Evolutionary conservation across 1,139 yeast genomes (phyloP).

Genomic region (Lodderomyces pseudojiufengensis): DNA sequence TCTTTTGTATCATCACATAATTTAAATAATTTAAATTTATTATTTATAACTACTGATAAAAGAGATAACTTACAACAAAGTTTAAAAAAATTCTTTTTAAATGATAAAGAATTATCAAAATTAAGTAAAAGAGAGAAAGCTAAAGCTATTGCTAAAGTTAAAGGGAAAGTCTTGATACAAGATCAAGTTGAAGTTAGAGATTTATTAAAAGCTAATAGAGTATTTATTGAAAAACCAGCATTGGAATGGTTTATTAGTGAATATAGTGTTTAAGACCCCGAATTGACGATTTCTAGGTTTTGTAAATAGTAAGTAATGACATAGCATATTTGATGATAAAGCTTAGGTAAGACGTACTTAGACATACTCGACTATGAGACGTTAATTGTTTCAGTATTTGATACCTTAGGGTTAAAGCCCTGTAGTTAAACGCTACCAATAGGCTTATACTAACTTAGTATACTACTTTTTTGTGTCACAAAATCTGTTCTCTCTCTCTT

Average conservation of each 20-base stretch:
- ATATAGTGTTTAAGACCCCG: constrained; percentile 18
- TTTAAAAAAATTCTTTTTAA: constrained; percentile 6
- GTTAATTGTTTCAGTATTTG: no score
- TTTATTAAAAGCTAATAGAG: constrained; percentile 71
- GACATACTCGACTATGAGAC: no score
- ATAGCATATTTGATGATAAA: no score
- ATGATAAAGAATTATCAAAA: constrained; percentile 4
- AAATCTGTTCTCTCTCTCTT: no score
- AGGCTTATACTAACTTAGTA: no score
- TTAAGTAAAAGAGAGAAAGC: constrained; percentile 8
- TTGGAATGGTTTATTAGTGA: constrained; percentile 54
- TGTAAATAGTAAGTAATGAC: no score
- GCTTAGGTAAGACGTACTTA: no score
- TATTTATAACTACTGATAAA: constrained; percentile 57
- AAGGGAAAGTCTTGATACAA: constrained; percentile 65
- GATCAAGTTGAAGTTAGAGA: constrained; percentile 86
- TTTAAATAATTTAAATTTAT: constrained; percentile 51
- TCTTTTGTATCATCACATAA: constrained; percentile 55
- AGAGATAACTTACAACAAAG: constrained; percentile 46
- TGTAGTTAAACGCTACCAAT: no score
- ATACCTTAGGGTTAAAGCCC: no score
- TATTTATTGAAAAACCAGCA: constrained; percentile 72
- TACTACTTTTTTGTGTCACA: no score
- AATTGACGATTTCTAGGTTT: no score
- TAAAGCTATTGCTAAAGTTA: constrained; percentile 42